Conservation (phyloP, 208 protist species). For the Leishmania amazonensis region DNA sequence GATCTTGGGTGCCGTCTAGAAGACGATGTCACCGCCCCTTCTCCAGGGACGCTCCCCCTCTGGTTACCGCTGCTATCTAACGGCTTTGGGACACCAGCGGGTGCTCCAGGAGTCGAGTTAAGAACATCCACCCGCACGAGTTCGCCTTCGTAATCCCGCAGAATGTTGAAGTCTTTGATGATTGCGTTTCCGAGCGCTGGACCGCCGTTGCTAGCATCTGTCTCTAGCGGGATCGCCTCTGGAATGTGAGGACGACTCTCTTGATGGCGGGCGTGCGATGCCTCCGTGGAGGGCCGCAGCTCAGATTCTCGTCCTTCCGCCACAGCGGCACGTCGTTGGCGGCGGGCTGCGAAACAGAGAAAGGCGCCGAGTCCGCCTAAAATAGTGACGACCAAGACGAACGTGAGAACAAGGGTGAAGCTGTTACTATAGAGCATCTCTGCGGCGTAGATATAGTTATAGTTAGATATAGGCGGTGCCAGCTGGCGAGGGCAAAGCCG, state of each 20-base stretch:
- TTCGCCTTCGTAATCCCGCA: conserved; percentile 10
- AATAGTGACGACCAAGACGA: not conserved
- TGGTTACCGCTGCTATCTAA: not conserved
- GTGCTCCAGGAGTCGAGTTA: not conserved
- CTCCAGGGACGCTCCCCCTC: not conserved
- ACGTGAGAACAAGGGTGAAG: not conserved
- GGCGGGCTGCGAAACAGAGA: not conserved
- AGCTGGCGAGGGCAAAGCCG: no score
- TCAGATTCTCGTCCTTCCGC: not conserved
- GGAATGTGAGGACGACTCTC: not conserved
- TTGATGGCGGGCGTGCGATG: not conserved
- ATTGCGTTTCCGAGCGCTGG: not conserved
- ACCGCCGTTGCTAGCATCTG: not conserved
- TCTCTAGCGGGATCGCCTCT: not conserved
- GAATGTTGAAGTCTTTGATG: conserved; percentile 11
- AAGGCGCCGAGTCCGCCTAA: not conserved
- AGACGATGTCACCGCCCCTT: not conserved
- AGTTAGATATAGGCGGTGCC: not conserved
- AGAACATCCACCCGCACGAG: conserved; percentile 18
- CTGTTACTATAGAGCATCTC: not conserved
- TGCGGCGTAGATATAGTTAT: no score
- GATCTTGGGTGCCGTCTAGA: not conserved
- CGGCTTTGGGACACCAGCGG: not conserved
- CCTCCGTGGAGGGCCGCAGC: not conserved
- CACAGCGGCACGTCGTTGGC: not conserved